Base-by-base conservation (phyloP, 257 asterid genomes). In the Nicotiana noctiflora region DNA sequence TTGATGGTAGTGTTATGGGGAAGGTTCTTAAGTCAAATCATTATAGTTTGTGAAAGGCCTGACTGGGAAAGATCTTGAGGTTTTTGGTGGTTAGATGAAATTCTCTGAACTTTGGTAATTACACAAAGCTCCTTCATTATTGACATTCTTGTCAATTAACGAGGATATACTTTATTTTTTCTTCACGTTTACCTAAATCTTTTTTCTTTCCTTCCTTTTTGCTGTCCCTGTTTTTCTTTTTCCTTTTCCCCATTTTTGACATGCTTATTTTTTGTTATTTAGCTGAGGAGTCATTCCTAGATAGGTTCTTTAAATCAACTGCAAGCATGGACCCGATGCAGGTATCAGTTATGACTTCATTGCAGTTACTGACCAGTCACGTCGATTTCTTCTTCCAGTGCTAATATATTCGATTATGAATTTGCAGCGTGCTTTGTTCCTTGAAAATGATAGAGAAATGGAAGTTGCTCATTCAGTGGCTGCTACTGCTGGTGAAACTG, bases 391-490 rank as follows among this genome's bases (percentile, higher is more conserved):
- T 66, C 37, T 46, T 27, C 68, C 56, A 3, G 44, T 62, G 70
- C 76, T 79, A 46, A 62, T 62, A 15, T 14, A 11, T 63, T 25
- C 5, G 2, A 9, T 7, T 66, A 40, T 46, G 62, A 75, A 40
- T 55, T 49, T 84, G 86, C 89, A 95, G 98, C 97, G 99, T 68
- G 99, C 99, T 7, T 79, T 81, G 84, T 95, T 88, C 87, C 98
- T 95, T 25, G 99, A 91, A 83, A 89, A 88, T 75, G 98, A 95
- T 86, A 84, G 88, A 53, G 99, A 95, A 87, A 93, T 95, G 97
- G 99, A 95, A 87, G 96, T 84, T 88, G 98, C 98, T 78, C 98
- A 93, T 88, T 91, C 95, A 34, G 95, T 91, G 80, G 99, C 99
- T 46, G 99, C 97, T 77, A 83, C 87, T 82, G 99, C 89, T 75